These are phyloP conservation scores for Monosporascus sp. DNA, from an alignment of 2,329 filamentous ascomycete genomes.

Conservation along the genomic window DNA sequence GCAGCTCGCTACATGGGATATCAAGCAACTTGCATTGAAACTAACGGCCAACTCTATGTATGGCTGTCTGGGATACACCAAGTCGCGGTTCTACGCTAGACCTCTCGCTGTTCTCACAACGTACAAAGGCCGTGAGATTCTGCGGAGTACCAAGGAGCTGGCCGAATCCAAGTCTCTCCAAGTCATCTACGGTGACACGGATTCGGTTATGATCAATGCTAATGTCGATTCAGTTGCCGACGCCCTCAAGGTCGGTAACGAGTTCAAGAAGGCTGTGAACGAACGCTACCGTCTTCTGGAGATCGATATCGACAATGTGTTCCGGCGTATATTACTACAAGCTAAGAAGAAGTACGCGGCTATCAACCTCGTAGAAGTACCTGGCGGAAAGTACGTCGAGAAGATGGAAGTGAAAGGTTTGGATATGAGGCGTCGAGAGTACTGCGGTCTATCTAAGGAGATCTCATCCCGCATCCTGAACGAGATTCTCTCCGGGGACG, in stretches of 20 bases:
- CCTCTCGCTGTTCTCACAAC: conserved; percentile 94
- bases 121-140: conserved; percentile 94
- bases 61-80: conserved; percentile 93
- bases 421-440: conserved; percentile 96
- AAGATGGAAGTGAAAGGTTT: conserved; percentile 98
- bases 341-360: conserved; percentile 99
- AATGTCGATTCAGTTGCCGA: conserved; percentile 91
- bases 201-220: conserved; percentile 99
- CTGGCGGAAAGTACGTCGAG: conserved; percentile 81
- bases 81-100: conserved; percentile 93
- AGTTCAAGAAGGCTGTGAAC: conserved; percentile 95
- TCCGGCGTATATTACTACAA: conserved; percentile 86
- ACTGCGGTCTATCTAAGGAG: conserved; percentile 92
- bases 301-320: conserved; percentile 97
- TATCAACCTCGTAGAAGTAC: conserved; percentile 80
- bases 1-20: conserved; percentile 91
- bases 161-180: conserved; percentile 86
- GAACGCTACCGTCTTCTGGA: conserved; percentile 88
- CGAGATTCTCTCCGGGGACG: conserved; percentile 89
- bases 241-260: conserved; percentile 83
- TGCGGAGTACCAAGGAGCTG: conserved; percentile 90
- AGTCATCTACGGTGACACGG: conserved; percentile 98
- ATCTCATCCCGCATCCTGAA: conserved; percentile 87
- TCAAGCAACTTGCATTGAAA: conserved; percentile 94
- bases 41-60: conserved; percentile 99